Evolutionary conservation across 805 yeast species (phyloP), one percentile per base, ranked within the genome.

Genomic region (Myxozyma geophila): DNA sequence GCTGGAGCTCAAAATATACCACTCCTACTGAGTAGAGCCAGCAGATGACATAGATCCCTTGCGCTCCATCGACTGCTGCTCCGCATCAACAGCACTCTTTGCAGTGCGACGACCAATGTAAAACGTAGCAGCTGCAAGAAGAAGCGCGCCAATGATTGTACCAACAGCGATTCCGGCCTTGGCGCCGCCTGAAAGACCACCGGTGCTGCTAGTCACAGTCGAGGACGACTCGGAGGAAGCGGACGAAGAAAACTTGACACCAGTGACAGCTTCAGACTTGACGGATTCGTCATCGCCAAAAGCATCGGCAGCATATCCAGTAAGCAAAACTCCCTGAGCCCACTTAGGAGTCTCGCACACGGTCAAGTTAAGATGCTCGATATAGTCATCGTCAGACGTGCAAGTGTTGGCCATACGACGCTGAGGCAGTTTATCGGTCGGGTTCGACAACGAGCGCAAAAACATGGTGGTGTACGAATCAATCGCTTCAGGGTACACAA

Each of bases 91-190:
- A 17, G 7, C 23, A 23, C 23, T 19, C 48, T 53, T 53, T 1
- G 57, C 57, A 23, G 57, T 39, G 7, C 57, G 57, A 17, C 57
- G 57, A 40, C 57, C 57, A 36, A 53, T 15, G 48, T 53, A 53
- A 39, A 39, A 53, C 10, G 57, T 40, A n/a, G 40, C 55, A 5
- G 52, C 62, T 28, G 33, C 35, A 56, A 59, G 46, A 28, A 59
- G 6, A 21, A 54, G 28, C 33, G 54, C 64, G 35, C 62, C 62
- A 9, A 54, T 36, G 7, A 59, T 41, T 2, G 62, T 35, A 13
- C 62, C 62, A 37, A 59, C 59, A 37, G 59, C 53, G 28, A 54
- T 59, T n/a, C 62, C 62, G 28, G 61, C 62, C n/a, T 37, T 44
- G 8, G 49, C 52, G 12, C 62, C 62, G 37, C 43, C 50, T 7